Evolutionary conservation across 23 red algal genomes (phyloP).

Genomic region (Cyanidium caldarium): DNA sequence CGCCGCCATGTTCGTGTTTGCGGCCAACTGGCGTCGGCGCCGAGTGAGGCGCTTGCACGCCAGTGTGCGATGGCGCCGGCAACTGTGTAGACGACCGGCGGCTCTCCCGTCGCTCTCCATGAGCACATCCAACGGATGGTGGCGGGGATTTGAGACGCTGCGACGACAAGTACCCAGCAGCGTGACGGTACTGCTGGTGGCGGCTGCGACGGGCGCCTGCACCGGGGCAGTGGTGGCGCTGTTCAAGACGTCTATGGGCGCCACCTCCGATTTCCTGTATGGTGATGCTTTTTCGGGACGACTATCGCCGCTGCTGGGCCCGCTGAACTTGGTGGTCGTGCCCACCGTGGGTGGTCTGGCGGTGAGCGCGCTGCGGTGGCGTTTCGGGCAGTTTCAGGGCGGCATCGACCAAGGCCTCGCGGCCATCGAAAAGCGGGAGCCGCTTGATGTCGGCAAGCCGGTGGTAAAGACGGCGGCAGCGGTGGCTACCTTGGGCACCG

Average conservation of each 20-base stretch:
- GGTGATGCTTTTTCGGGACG: slow-evolving; percentile 17
- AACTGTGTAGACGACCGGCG: too few relatives aligned
- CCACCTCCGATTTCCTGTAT: not conserved
- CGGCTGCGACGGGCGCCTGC: not conserved
- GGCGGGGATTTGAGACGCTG: too few relatives aligned
- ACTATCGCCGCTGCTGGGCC: not conserved
- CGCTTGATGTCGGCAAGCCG: not conserved
- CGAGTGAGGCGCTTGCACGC: too few relatives aligned
- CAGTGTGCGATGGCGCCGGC: too few relatives aligned
- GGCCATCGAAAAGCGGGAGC: slow-evolving; percentile 4
- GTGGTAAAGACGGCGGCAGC: slow-evolving; percentile 14
- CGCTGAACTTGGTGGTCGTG: slow-evolving; percentile 19
- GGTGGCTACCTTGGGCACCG: slow-evolving; percentile 25
- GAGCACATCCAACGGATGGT: too few relatives aligned
- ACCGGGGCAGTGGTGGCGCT: slow-evolving; percentile 6
- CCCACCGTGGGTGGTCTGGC: slow-evolving; percentile 15
- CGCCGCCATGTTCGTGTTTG: too few relatives aligned
- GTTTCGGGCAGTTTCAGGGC: not conserved
- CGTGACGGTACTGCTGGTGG: too few relatives aligned
- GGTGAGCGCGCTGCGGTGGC: slow-evolving; percentile 9
- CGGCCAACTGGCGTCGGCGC: too few relatives aligned
- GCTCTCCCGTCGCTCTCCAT: too few relatives aligned
- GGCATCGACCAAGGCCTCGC: slow-evolving; percentile 9
- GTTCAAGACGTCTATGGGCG: slow-evolving; percentile 23
- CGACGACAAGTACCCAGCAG: too few relatives aligned